These are phyloP conservation scores for Diaporthe ampelina DNA, from an alignment of 2,329 filamentous ascomycete genomes.

Conservation along the genomic window DNA sequence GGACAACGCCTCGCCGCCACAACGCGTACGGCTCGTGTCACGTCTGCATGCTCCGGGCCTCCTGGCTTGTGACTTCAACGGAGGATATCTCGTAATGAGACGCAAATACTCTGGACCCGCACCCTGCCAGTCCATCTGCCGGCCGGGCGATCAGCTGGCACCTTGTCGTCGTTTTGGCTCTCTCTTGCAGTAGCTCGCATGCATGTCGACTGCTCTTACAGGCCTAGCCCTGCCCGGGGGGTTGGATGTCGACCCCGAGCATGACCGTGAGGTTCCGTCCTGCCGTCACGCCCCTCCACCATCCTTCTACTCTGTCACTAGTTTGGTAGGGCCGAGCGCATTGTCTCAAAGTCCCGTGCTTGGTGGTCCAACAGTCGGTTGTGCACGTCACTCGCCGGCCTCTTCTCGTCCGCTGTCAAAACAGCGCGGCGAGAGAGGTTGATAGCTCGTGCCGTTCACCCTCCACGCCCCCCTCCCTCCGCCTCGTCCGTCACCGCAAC, in stretches of 20 bases:
- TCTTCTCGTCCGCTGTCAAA: background rate
- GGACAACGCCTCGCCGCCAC: constrained; percentile 19
- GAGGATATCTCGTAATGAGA: background rate
- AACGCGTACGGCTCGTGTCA: constrained; percentile 24
- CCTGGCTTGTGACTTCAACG: constrained; percentile 7
- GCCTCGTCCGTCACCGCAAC: constrained; percentile 25
- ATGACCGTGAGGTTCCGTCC: constrained; percentile 3
- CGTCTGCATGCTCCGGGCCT: constrained; percentile 13
- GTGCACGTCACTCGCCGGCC: constrained; percentile 18
- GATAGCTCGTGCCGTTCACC: background rate
- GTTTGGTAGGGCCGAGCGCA: constrained; percentile 34
- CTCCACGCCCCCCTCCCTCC: background rate
- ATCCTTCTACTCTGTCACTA: background rate
- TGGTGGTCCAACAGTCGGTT: background rate
- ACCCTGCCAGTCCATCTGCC: background rate
- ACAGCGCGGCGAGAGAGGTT: background rate
- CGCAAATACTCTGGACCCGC: background rate
- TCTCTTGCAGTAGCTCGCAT: constrained; percentile 37
- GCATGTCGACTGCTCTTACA: constrained; percentile 11
- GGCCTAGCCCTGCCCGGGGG: constrained; percentile 5
- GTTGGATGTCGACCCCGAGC: constrained; percentile 27
- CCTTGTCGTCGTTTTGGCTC: background rate
- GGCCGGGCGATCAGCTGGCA: constrained; percentile 14
- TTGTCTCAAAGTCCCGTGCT: constrained; percentile 36
- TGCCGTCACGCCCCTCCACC: background rate